Conservation (phyloP, 352 stramenopile genomes). For the Globisporangium carolinianum region DNA sequence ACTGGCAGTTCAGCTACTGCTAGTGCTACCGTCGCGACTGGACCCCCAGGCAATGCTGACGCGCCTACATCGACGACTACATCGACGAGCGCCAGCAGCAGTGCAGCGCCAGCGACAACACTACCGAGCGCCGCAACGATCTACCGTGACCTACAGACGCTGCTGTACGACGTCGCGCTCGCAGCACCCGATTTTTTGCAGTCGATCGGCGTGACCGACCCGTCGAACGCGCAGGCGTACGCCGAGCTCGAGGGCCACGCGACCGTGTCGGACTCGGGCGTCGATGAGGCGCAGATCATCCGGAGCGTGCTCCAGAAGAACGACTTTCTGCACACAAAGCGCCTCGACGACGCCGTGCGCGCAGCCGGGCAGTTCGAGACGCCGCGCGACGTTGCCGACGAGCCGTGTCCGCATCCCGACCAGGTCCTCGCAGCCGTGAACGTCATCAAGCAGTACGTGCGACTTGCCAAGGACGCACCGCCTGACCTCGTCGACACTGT, state of each 20-base stretch:
- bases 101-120: conserved; percentile 13
- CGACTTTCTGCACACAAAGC: conserved; percentile 59
- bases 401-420: conserved; percentile 38
- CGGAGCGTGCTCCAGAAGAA: conserved; percentile 77
- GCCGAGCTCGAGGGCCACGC: conserved; percentile 72
- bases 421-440: conserved; percentile 55
- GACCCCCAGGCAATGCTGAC: too few relatives aligned
- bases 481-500: conserved; percentile 49
- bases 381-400: conserved; percentile 38
- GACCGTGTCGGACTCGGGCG: conserved; percentile 66
- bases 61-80: conserved; percentile 10
- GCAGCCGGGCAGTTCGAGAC: conserved; percentile 38
- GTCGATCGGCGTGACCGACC: conserved; percentile 57
- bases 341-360: conserved; percentile 48
- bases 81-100: background rate
- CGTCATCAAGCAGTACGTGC: conserved; percentile 69
- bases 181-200: conserved; percentile 66
- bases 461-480: conserved; percentile 45
- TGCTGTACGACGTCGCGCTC: conserved; percentile 51
- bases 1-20: background rate
- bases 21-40: background rate
- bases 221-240: conserved; percentile 49
- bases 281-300: conserved; percentile 82
- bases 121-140: conserved; percentile 27
- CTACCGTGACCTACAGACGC: conserved; percentile 53